Evolutionary conservation across 1,284 basidiomycete genomes (phyloP).

Genomic region (Boletus putidus): DNA sequence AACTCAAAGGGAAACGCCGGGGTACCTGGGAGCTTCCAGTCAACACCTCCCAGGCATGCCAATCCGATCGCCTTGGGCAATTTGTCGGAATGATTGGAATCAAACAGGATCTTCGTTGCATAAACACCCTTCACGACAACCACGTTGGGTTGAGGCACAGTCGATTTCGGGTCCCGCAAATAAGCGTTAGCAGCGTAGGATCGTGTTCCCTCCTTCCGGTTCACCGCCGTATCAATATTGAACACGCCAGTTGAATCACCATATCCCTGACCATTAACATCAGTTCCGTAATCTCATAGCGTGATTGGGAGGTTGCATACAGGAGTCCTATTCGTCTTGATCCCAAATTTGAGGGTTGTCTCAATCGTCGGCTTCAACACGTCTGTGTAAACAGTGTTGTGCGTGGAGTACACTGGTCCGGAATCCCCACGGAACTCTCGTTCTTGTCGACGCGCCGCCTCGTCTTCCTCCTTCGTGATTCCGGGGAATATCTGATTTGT

Average conservation of each 20-base stretch:
- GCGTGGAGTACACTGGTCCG: constrained; percentile 19
- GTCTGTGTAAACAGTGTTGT: constrained; percentile 24
- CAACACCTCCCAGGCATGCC: constrained; percentile 14
- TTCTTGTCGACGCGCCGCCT: constrained; percentile 17
- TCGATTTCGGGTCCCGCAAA: constrained; percentile 14
- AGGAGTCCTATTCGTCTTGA: constrained; percentile 21
- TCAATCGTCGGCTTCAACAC: constrained; percentile 22
- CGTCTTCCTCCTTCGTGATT: constrained; percentile 20
- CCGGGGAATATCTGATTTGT: constrained; percentile 26
- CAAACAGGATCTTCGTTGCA: constrained; percentile 19
- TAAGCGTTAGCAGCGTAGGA: constrained; percentile 28
- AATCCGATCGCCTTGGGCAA: constrained; percentile 14
- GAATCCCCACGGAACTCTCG: constrained; percentile 17
- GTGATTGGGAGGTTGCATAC: constrained; percentile 6
- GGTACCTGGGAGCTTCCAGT: constrained; percentile 13
- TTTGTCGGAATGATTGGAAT: background rate
- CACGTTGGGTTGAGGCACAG: constrained; percentile 19
- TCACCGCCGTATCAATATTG: constrained; percentile 24
- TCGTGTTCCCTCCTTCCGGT: constrained; percentile 19
- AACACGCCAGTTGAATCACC: constrained; percentile 29
- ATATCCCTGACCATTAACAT: constrained; percentile 12
- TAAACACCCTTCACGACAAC: constrained; percentile 14
- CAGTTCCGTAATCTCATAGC: background rate
- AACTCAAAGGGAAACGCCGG: constrained; percentile 4
- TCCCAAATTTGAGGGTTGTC: constrained; percentile 12